Evolutionary conservation across 2,329 filamentous ascomycete species (phyloP), one percentile per base, ranked within the genome.

Genomic region (Neofusicoccum laricinum): DNA sequence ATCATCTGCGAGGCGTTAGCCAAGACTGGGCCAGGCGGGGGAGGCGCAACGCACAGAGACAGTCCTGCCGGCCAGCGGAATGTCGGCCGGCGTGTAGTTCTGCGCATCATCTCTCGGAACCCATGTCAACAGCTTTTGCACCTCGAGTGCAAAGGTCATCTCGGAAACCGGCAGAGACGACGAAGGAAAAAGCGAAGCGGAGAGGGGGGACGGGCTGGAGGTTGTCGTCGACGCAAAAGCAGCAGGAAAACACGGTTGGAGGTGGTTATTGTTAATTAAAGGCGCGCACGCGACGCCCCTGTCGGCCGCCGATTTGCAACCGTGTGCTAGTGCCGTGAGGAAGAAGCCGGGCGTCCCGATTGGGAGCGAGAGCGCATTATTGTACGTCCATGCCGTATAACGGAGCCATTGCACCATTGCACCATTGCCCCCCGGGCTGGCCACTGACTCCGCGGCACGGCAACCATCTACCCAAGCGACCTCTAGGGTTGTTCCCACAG

Each of bases 41-140:
- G 53, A 8, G 10, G 5, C 4, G 15, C 72, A 66, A 43, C 69
- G 64, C 25, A 70, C 64, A 21, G 69, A 70, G 11, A 73, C 30
- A 14, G 71, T 43, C 25, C 69, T 66, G 17, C 71, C 71, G 5
- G 65, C 68, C 8, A 68, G 30, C 14, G 71, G 71, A 34, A 73
- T 68, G 30, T 66, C 49, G n/a, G 68, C 69, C 19, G 66, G 68
- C 30, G 58, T 43, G 21, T 58, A 40, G 38, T 2, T 10, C 38
- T 58, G 51, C 34, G 25, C 25, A 6, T 30, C 38, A 45, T 58
- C 53, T 34, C 53, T 15, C 11, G 6, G 38, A 7, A 58, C 17
- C 53, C 36, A 58, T 32, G 53, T 32, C 34, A 58, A 34, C 53
- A 58, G 38, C 21, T 17, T 10, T 30, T 58, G 53, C 21, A 17